These are phyloP conservation scores for Aureobasidium sp. DNA, from an alignment of 2,329 filamentous ascomycete species.

Conservation along the genomic window DNA sequence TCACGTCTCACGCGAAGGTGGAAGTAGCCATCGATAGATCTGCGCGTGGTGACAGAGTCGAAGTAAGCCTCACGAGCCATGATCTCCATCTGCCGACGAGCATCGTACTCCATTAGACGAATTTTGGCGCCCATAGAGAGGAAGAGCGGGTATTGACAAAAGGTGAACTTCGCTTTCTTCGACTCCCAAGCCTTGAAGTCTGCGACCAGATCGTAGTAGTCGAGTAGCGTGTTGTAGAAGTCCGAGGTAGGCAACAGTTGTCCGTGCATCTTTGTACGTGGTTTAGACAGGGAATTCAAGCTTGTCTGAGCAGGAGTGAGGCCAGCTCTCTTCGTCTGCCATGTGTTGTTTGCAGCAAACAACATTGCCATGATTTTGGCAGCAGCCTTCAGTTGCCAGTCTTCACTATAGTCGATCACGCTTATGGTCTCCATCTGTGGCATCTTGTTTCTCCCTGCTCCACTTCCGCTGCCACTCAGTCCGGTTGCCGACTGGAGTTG, in stretches of 20 bases:
- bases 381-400: conserved; percentile 83
- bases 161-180: conserved; percentile 66
- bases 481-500: conserved; percentile 73
- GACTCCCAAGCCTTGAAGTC: conserved; percentile 88
- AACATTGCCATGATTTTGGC: conserved; percentile 73
- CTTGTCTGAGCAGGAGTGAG: conserved; percentile 15
- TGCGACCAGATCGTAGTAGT: conserved; percentile 74
- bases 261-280: conserved; percentile 46
- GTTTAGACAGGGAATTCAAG: conserved; percentile 25
- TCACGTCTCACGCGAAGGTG: conserved; percentile 72
- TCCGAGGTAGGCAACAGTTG: conserved; percentile 72
- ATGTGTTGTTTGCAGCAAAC: conserved; percentile 70
- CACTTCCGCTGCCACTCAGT: conserved; percentile 40
- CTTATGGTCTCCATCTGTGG: conserved; percentile 44
- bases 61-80: conserved; percentile 88
- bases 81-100: conserved; percentile 78
- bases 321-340: conserved; percentile 22
- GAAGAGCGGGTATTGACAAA: conserved; percentile 89
- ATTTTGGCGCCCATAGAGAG: conserved; percentile 91
- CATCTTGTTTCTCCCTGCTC: conserved; percentile 39
- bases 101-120: conserved; percentile 81
- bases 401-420: conserved; percentile 63
- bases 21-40: conserved; percentile 63
- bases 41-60: conserved; percentile 72
- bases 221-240: conserved; percentile 82